These are phyloP conservation scores for Russula foetens DNA, from an alignment of 768 basidiomycete species.

Conservation along the genomic window DNA sequence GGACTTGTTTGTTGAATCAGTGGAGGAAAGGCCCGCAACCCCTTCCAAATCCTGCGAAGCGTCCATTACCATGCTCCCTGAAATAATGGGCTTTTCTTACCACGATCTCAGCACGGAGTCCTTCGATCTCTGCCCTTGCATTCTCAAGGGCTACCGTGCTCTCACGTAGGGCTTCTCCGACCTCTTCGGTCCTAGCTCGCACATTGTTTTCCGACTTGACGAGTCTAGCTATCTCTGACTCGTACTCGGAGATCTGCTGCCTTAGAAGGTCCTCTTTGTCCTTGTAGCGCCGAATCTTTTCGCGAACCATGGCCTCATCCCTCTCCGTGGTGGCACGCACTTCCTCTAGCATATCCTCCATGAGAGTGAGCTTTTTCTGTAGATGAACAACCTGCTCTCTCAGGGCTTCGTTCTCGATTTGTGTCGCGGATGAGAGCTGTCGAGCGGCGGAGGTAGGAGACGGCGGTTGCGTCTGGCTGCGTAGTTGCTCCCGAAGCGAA, in stretches of 20 bases:
- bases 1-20: constrained; percentile 32
- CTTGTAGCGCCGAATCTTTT: constrained; percentile 57
- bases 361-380: constrained; percentile 58
- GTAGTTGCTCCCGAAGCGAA: constrained; percentile 46
- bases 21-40: constrained; percentile 25
- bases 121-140: constrained; percentile 85
- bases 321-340: constrained; percentile 56
- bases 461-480: constrained; percentile 26
- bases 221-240: constrained; percentile 57
- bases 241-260: constrained; percentile 60
- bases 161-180: constrained; percentile 86
- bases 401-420: constrained; percentile 93
- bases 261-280: constrained; percentile 65
- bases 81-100: constrained; percentile 37
- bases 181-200: constrained; percentile 65
- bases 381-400: constrained; percentile 86
- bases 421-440: constrained; percentile 58
- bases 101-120: constrained; percentile 58
- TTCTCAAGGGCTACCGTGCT: constrained; percentile 82
- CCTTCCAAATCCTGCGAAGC: constrained; percentile 55
- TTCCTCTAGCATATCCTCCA: constrained; percentile 88
- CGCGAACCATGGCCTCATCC: constrained; percentile 58
- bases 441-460: constrained; percentile 31
- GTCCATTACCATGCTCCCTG: neutral
- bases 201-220: constrained; percentile 53